phyloP scores from a whole-genome alignment of 176 grass and related monocot species.

The Echinochloa phyllopogon region DNA sequence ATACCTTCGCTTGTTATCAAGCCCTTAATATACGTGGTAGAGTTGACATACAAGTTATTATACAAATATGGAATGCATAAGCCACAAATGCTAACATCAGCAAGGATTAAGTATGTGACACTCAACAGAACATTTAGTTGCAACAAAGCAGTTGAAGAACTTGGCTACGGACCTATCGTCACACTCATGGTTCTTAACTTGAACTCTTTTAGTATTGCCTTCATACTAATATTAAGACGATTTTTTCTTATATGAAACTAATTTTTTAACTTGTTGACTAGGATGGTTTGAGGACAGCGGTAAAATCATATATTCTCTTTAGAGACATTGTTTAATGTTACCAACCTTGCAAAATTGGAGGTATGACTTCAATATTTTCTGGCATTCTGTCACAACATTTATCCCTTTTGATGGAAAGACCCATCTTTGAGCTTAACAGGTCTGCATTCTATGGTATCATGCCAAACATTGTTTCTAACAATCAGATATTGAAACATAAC shows the following conservation, averaged over 20 bases:
- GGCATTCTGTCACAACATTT: too few species aligned
- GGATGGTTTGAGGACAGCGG: too few species aligned
- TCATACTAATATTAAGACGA: not conserved
- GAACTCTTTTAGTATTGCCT: not conserved
- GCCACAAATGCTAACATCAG: slow-evolving; percentile 51
- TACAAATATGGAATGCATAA: slow-evolving; percentile 41
- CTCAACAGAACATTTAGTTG: slow-evolving; percentile 68
- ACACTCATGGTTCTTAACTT: slow-evolving; percentile 49
- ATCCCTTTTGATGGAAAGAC: too few species aligned
- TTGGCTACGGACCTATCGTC: slow-evolving; percentile 70
- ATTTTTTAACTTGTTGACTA: not conserved
- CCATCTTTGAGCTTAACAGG: too few species aligned
- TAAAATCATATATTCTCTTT: too few species aligned
- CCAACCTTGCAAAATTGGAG: too few species aligned
- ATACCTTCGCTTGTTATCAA: slow-evolving; percentile 54
- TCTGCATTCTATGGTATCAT: too few species aligned
- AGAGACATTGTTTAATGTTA: too few species aligned
- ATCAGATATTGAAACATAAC: too few species aligned
- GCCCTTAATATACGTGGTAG: slow-evolving; percentile 52
- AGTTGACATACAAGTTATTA: slow-evolving; percentile 54
- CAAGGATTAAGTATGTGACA: slow-evolving; percentile 59
- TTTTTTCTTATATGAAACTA: too few species aligned
- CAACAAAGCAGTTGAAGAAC: slow-evolving; percentile 53
- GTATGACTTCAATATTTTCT: too few species aligned
- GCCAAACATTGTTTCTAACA: too few species aligned